Evolutionary conservation across 176 grass and related monocot species (phyloP).

Genomic region (Poa pratensis): DNA sequence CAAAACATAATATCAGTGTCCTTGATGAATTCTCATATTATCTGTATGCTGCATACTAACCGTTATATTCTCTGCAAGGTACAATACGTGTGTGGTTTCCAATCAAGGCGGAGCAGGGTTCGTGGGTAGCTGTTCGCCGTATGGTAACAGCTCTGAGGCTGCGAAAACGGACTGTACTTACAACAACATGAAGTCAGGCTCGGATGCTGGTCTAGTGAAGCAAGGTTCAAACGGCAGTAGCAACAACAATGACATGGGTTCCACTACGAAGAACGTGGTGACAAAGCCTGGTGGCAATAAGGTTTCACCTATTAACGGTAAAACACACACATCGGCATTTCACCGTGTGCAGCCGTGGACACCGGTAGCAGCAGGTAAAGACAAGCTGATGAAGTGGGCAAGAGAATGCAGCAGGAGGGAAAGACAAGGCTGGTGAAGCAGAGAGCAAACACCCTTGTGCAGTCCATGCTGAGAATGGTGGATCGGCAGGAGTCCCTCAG

Average conservation of each 20-base stretch:
- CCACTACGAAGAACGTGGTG: constrained; percentile 76
- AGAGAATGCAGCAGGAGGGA: constrained; percentile 19
- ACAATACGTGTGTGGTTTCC: constrained; percentile 66
- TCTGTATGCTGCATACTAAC: constrained; percentile 63
- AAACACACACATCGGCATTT: constrained; percentile 69
- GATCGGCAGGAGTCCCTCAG: constrained; percentile 29
- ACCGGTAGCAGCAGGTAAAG: constrained; percentile 41
- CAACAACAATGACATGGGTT: constrained; percentile 87
- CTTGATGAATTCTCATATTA: constrained; percentile 40
- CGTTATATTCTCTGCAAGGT: constrained; percentile 79
- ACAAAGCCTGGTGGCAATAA: constrained; percentile 50
- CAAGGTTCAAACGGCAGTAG: constrained; percentile 89
- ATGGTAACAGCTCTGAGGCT: constrained; percentile 77
- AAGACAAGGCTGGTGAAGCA: constrained; percentile 44
- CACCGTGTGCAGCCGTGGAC: constrained; percentile 64
- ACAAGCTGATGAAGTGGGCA: constrained; percentile 35
- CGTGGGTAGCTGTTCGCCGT: constrained; percentile 62
- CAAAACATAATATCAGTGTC: constrained; percentile 78
- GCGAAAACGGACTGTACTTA: constrained; percentile 58
- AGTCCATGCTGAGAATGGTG: constrained; percentile 47
- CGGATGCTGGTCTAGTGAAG: constrained; percentile 54
- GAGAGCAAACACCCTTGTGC: constrained; percentile 59
- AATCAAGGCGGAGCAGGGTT: constrained; percentile 64
- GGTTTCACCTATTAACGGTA: constrained; percentile 56
- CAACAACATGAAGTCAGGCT: constrained; percentile 63